These are phyloP conservation scores for Gynochthodes officinalis DNA, from an alignment of 257 asterid species.

Conservation along the genomic window DNA sequence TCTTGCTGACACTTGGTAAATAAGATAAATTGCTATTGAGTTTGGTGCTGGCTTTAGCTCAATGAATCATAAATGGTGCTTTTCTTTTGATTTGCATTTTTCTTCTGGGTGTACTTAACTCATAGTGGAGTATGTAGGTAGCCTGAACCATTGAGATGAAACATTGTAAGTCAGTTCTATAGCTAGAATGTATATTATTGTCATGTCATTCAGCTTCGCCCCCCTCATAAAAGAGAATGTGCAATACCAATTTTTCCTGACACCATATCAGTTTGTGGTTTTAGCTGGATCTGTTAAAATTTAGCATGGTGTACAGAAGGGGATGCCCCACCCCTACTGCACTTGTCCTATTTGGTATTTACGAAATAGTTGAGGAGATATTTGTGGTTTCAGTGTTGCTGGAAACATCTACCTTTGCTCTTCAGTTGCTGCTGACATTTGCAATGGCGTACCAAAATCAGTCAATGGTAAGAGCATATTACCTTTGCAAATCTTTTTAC, in stretches of 20 bases:
- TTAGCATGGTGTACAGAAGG: not conserved
- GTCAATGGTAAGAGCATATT: constrained; percentile 50
- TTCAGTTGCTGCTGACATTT: constrained; percentile 50
- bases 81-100: too few species aligned
- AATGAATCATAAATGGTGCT: too few species aligned
- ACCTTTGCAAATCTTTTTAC: not conserved
- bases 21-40: not conserved
- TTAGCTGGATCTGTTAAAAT: too few species aligned
- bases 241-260: not conserved
- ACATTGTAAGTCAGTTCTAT: not conserved
- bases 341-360: not conserved
- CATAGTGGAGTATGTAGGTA: too few species aligned
- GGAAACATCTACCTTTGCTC: constrained; percentile 81
- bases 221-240: not conserved
- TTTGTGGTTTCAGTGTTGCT: constrained; percentile 57
- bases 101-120: not conserved
- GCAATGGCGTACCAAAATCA: constrained; percentile 51
- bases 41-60: too few species aligned
- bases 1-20: too few species aligned
- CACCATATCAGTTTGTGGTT: not conserved
- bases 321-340: not conserved
- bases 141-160: not conserved
- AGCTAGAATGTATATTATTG: not conserved
- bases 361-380: constrained; percentile 7
- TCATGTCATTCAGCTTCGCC: not conserved